phyloP scores from a whole-genome alignment of 495 filamentous ascomycete species.

The Sordaria brevicollis region DNA sequence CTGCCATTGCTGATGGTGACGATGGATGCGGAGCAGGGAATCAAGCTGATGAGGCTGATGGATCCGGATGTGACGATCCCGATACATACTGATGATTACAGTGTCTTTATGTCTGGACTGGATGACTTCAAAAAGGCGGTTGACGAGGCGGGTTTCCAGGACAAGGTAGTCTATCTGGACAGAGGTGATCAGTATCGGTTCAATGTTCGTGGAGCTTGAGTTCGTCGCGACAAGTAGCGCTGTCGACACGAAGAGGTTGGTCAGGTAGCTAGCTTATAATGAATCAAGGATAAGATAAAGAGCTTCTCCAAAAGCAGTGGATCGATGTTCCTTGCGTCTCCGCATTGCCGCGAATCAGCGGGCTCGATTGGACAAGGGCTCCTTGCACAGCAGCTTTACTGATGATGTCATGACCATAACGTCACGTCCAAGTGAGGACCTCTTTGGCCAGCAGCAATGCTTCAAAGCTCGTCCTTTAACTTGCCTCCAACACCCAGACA shows the following conservation, averaged over 20 bases:
- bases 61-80: slow-evolving; percentile 58
- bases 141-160: slow-evolving; percentile 35
- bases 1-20: slow-evolving; percentile 57
- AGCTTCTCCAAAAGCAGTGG: not conserved
- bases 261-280: not conserved
- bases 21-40: slow-evolving; percentile 58
- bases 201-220: slow-evolving; percentile 20
- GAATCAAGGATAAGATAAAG: not conserved
- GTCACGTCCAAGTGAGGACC: not conserved
- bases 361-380: not conserved
- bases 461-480: not conserved
- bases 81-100: slow-evolving; percentile 62
- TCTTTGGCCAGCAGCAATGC: not conserved
- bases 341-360: not conserved
- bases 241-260: not conserved
- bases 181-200: slow-evolving; percentile 50
- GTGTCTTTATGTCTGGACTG: slow-evolving; percentile 48
- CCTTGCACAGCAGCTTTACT: not conserved
- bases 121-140: slow-evolving; percentile 51
- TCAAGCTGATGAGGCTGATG: slow-evolving; percentile 49
- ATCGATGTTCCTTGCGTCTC: not conserved
- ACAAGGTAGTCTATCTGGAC: slow-evolving; percentile 53
- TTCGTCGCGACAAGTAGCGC: not conserved
- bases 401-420: not conserved
- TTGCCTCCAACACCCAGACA: not conserved